Conservation (phyloP, 495 filamentous ascomycete species). For the Mycothermus thermophilus region DNA sequence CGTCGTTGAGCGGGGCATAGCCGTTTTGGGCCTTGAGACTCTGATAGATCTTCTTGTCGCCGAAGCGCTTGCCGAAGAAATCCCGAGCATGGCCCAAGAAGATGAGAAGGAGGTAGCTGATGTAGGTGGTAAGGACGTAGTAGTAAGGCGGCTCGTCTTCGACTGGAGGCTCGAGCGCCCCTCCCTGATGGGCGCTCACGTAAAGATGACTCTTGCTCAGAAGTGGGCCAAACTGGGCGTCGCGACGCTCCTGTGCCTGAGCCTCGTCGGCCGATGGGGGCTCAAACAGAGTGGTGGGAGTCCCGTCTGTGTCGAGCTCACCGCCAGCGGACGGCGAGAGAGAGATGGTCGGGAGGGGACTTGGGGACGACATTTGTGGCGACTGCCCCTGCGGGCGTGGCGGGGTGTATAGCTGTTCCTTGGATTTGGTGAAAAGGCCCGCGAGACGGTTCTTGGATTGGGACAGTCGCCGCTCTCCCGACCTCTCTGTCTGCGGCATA, state of each 20-base stretch:
- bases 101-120: conserved; percentile 92
- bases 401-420: no score
- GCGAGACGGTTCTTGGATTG: conserved; percentile 44
- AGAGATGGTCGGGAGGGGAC: conserved; percentile 83
- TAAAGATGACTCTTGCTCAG: conserved; percentile 68
- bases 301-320: conserved; percentile 52
- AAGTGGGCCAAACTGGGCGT: conserved; percentile 88
- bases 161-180: conserved; percentile 63
- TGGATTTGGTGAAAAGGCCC: conserved; percentile 57
- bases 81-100: conserved; percentile 89
- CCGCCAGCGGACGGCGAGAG: conserved; percentile 78
- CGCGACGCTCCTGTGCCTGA: conserved; percentile 54
- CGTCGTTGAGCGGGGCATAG: conserved; percentile 92
- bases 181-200: conserved; percentile 63
- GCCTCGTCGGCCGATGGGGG: conserved; percentile 82
- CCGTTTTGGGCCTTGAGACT: conserved; percentile 73
- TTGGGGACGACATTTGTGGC: no score
- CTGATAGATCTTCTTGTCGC: conserved; percentile 61
- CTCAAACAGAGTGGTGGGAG: conserved; percentile 73
- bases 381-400: no score
- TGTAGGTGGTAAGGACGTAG: conserved; percentile 90
- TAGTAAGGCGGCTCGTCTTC: conserved; percentile 96
- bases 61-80: conserved; percentile 95
- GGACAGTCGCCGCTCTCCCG: conserved; percentile 38
- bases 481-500: conserved; percentile 26